These are phyloP conservation scores for Adansonia gregorii DNA, from an alignment of 441 rosid genomes.

Conservation along the genomic window DNA sequence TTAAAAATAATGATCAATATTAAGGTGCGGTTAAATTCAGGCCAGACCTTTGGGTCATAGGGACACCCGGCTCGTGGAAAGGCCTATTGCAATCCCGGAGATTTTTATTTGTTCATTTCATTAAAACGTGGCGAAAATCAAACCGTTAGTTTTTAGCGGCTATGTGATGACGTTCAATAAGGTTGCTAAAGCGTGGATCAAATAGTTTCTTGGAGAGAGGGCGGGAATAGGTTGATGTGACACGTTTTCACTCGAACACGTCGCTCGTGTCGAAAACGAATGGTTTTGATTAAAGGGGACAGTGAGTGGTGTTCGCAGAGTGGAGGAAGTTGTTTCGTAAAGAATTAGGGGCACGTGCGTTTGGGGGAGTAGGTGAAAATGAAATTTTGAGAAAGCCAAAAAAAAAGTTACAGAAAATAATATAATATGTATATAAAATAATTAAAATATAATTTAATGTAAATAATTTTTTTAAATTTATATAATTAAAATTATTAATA, in stretches of 20 bases:
- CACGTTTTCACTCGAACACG: background rate
- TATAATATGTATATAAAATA: no score
- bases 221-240: background rate
- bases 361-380: no score
- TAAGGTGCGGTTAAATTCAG: no score
- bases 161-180: background rate
- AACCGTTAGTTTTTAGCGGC: background rate
- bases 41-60: no score
- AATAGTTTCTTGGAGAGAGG: background rate
- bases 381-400: no score
- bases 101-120: background rate
- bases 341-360: background rate
- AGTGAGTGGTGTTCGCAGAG: background rate
- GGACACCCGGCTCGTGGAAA: no score
- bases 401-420: no score
- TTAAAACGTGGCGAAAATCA: background rate
- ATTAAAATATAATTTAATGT: no score
- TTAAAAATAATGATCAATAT: no score
- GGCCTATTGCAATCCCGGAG: background rate
- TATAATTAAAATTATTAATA: no score
- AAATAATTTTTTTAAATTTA: no score
- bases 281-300: background rate
- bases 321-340: background rate
- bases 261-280: background rate
- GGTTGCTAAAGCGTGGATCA: background rate